Evolutionary conservation across 164 flowering plant genomes (phyloP).

Genomic region (Buxus sempervirens): DNA sequence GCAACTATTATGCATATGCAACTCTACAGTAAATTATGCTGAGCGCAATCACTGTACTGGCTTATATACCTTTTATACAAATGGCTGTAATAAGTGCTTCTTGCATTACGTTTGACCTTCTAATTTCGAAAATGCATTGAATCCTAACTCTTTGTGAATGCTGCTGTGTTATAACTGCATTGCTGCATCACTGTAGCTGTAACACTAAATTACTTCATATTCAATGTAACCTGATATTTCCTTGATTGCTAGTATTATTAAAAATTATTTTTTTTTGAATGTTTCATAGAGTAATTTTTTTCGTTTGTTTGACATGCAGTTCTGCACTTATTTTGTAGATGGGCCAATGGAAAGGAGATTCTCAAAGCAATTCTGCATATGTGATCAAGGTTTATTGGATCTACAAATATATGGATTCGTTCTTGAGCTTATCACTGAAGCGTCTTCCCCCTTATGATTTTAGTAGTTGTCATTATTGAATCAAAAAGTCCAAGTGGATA

Average conservation of each 20-base stretch:
- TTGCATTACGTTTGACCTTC: too few relatives aligned
- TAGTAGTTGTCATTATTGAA: too few relatives aligned
- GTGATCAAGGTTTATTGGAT: slow-evolving; percentile 62
- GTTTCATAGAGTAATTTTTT: slow-evolving; percentile 54
- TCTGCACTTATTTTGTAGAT: slow-evolving; percentile 98
- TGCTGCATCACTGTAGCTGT: too few relatives aligned
- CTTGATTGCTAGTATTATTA: neutral
- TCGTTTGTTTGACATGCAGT: slow-evolving; percentile 88
- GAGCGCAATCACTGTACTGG: too few relatives aligned
- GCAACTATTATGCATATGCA: too few relatives aligned
- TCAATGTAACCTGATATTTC: neutral
- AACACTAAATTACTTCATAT: too few relatives aligned
- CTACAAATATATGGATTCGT: neutral
- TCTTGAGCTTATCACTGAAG: neutral
- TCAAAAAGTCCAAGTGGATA: neutral
- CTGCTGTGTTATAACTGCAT: too few relatives aligned
- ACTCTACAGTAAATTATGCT: too few relatives aligned
- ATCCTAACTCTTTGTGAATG: too few relatives aligned
- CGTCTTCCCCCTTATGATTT: neutral
- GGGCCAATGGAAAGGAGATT: slow-evolving; percentile 62
- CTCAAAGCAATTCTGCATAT: slow-evolving; percentile 54
- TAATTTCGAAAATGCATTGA: too few relatives aligned
- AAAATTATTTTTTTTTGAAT: neutral
- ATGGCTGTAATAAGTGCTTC: too few relatives aligned
- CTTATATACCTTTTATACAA: too few relatives aligned